phyloP scores from a whole-genome alignment of 495 filamentous ascomycete genomes.

The Aspergillus baeticus region DNA sequence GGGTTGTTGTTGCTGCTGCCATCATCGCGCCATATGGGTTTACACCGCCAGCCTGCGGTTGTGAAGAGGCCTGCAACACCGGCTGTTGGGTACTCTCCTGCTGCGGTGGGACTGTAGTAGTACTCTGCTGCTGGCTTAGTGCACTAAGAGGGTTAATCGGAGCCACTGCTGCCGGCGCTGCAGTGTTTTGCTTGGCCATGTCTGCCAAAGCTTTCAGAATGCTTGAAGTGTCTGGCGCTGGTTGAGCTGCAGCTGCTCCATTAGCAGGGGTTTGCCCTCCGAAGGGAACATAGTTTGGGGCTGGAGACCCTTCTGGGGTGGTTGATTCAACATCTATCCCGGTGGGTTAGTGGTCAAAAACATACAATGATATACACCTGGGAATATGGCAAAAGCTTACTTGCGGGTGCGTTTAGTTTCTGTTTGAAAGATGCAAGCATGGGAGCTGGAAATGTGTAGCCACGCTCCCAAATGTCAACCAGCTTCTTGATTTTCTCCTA shows the following conservation, averaged over 20 bases:
- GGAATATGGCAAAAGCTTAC: conserved; percentile 54
- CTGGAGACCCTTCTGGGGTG: conserved; percentile 78
- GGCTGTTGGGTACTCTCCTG: no score
- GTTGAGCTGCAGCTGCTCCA: conserved; percentile 30
- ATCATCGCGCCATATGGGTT: conserved; percentile 58
- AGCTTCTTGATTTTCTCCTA: conserved; percentile 98
- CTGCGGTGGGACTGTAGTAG: no score
- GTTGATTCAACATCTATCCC: conserved; percentile 65
- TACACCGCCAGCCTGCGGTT: conserved; percentile 48
- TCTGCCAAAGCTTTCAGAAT: conserved; percentile 83
- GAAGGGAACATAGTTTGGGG: conserved; percentile 49
- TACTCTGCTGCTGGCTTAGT: conserved; percentile 51
- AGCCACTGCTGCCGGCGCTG: conserved; percentile 54
- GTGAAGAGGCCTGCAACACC: conserved; percentile 47
- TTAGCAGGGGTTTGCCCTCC: conserved; percentile 40
- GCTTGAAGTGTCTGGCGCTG: conserved; percentile 59
- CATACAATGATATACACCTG: conserved; percentile 1
- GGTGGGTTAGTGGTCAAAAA: no score
- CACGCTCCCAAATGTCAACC: conserved; percentile 97
- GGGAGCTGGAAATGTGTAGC: conserved; percentile 78
- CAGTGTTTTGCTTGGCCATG: conserved; percentile 78
- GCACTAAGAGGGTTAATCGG: conserved; percentile 54
- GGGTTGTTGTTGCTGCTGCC: no score
- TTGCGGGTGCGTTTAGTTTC: conserved; percentile 64
- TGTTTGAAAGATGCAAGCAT: conserved; percentile 87